Evolutionary conservation across 495 filamentous ascomycete genomes (phyloP), one percentile per base, ranked within the genome.

Genomic region (Penicillium antarcticum): DNA sequence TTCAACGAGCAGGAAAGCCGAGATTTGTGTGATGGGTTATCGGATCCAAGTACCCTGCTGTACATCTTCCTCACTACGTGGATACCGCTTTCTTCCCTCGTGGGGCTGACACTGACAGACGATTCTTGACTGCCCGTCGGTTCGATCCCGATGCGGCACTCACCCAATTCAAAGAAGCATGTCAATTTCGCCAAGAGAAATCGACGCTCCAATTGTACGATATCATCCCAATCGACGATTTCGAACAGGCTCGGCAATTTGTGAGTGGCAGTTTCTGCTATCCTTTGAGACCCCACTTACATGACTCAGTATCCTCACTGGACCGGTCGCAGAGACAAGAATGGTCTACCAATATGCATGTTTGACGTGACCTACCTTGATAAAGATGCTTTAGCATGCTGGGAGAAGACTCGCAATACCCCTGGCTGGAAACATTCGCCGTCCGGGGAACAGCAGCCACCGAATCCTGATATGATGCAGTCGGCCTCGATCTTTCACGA

Each of bases 271-370:
- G 3, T 19, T 34, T 2, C 19, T 44, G 1, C 16, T 3, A n/a
- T 14, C 12, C 16, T 18, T 14, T 18, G 4, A 2, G 26, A 23
- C 35, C 31, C 31, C 11, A 36, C 11, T 40, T 1, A 53, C 24
- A 38, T 32, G 38, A 11, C 23, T 5, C 12, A 72, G 67, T 70
- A 66, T 35, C 61, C 65, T 0, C 59, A 64, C 35, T 73, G 70
- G 70, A 67, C 61, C n/a, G 70, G 70, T 11, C 59, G 61, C 16
- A 50, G 62, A 42, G 58, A 67, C 45, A 61, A 53, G n/a, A 29
- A 41, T 12, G 68, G 70, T 2, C 34, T 54, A 8, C 68, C 68
- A 6, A 53, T 71, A 3, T 55, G 56, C 39, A 57, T 67, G 42
- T 50, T 66, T 19, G 59, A 68, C 24, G 11, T 66, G 9, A 42